phyloP scores from a whole-genome alignment of 495 filamentous ascomycete species.

The Stereocaulon alpinum region DNA sequence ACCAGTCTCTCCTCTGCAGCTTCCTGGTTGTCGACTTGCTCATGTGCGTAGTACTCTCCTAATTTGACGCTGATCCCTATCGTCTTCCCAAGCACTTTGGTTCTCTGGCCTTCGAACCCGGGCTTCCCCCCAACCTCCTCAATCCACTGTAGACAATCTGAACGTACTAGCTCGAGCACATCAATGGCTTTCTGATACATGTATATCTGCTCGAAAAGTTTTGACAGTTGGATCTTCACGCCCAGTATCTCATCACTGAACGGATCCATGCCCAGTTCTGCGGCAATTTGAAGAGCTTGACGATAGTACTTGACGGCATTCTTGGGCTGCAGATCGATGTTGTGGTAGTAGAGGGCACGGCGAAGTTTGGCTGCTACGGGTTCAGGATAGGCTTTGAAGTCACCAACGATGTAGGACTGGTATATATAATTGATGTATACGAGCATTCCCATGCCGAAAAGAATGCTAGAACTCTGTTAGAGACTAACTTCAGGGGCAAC shows the following conservation, averaged over 20 bases:
- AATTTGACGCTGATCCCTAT: conserved; percentile 71
- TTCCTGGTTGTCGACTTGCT: conserved; percentile 49
- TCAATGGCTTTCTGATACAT: conserved; percentile 55
- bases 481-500: too few species aligned
- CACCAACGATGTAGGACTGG: conserved; percentile 48
- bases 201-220: conserved; percentile 64
- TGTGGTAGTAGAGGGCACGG: conserved; percentile 77
- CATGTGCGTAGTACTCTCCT: conserved; percentile 61
- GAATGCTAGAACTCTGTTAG: conserved; percentile 30
- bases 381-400: conserved; percentile 69
- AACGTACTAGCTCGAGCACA: conserved; percentile 58
- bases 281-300: conserved; percentile 58
- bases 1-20: conserved; percentile 61
- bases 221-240: conserved; percentile 70
- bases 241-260: conserved; percentile 85
- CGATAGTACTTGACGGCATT: conserved; percentile 73
- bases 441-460: conserved; percentile 39
- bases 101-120: conserved; percentile 41
- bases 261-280: conserved; percentile 66
- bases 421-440: conserved; percentile 54
- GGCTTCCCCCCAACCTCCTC: conserved; percentile 39
- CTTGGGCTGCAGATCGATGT: conserved; percentile 57
- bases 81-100: conserved; percentile 58
- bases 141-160: conserved; percentile 52
- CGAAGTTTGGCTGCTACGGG: conserved; percentile 71